Base-by-base conservation (phyloP, 257 asterid genomes). In the Ballota nigra region DNA sequence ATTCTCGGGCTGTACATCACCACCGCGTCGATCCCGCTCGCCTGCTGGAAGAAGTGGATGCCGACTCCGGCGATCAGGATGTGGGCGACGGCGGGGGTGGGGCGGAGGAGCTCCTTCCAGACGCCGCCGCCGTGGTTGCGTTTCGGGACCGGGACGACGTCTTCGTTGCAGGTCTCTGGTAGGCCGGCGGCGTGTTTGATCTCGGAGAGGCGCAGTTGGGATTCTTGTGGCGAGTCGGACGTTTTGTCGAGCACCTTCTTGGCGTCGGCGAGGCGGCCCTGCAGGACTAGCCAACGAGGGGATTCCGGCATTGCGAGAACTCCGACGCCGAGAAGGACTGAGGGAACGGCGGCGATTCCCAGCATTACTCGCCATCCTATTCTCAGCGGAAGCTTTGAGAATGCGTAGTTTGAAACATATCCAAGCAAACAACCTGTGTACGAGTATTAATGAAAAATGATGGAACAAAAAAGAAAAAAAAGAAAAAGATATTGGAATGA, bases 301-400 rank as follows among this genome's bases (percentile, higher is more conserved):
- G 85, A 78, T 53, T 78, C 83, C 28, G 86, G 83, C 83, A 81
- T 81, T 47, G 70, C 77, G 16, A 77, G 38, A 0, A 78, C 83
- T 8, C 77, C 83, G 4, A 69, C 0, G 68, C 67, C 81, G 2
- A 78, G 70, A 45, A 81, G 51, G 63, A 81, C 13, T 0, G 83
- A 59, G 0, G 86, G 83, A 12, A 78, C 0, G 23, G 81, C 83
- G 29, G 75, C 86, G 7, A 75, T 26, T 9, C 83, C 86, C 4
- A 82, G 81, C 86, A 82, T 82, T 4, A 82, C 33, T 10, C 83
- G 78, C 86, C 86, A 82, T 4, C 85, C 63, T n/a, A 56, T 26
- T n/a, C 52, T 61, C 18, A 52, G 8, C 19, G 79, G 74, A 16
- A 73, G 69, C 15, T 56, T 36, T 11, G 85, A 77, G 28, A 81